A percentile compares a stretch with the other conserved stretches of the same genome.
Conservation (phyloP, 331 rosid species). For the Phaseolus coccineus region DNA sequence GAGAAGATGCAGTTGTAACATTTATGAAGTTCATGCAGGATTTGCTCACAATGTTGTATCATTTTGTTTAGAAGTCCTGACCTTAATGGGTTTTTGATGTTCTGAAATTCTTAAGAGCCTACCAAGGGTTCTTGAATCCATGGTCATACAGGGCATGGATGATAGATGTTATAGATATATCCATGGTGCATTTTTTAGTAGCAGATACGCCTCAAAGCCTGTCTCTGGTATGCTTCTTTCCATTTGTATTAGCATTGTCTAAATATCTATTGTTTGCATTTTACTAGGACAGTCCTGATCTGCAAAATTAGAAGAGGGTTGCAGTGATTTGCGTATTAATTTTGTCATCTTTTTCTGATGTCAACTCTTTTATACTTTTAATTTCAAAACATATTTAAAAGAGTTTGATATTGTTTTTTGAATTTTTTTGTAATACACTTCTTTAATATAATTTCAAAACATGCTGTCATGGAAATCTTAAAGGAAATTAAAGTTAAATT, state of each 20-base stretch:
- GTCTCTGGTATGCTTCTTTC: constrained; percentile 7
- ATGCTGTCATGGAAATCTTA: neutral
- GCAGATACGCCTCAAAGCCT: neutral
- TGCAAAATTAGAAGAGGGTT: neutral
- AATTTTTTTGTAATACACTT: too few relatives aligned
- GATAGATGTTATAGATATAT: constrained; percentile 5
- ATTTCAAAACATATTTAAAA: neutral
- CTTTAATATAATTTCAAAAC: too few relatives aligned
- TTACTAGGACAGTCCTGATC: neutral
- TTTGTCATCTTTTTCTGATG: neutral
- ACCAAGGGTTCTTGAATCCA: constrained; percentile 9
- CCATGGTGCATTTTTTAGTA: neutral
- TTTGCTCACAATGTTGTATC: neutral
- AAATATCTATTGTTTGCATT: neutral
- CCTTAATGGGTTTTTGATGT: constrained; percentile 30
- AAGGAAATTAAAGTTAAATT: neutral
- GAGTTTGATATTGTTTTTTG: neutral
- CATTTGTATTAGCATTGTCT: constrained; percentile 6
- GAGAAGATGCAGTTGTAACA: constrained; percentile 62
- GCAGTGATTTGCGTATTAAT: neutral
- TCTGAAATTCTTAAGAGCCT: neutral
- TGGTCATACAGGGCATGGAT: neutral
- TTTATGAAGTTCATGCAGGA: constrained; percentile 19
- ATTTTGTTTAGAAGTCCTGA: neutral
- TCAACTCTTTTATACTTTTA: neutral